These are phyloP conservation scores for Durio zibethinus DNA, from an alignment of 345 rosid species.

Conservation along the genomic window DNA sequence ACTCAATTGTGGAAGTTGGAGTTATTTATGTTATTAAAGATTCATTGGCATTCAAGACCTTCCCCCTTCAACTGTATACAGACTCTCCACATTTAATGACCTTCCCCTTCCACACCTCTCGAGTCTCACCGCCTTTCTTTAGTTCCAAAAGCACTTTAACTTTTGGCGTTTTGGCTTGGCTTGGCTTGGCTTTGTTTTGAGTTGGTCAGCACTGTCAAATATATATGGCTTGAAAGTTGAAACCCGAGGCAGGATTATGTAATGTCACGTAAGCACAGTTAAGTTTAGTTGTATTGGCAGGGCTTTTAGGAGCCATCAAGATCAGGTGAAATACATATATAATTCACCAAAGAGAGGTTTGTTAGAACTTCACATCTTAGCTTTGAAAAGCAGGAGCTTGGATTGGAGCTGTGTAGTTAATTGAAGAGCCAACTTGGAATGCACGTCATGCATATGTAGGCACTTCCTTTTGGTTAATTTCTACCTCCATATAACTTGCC, in stretches of 20 bases:
- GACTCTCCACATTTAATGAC: slow-evolving; percentile 44
- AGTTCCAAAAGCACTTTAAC: not conserved
- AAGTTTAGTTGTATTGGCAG: not conserved
- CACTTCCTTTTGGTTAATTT: slow-evolving; percentile 12
- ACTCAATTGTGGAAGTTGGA: slow-evolving; percentile 47
- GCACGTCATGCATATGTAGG: slow-evolving; percentile 52
- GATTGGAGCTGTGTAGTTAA: slow-evolving; percentile 25
- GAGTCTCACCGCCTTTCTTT: slow-evolving; percentile 44
- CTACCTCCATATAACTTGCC: slow-evolving; percentile 10
- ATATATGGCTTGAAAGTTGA: not conserved
- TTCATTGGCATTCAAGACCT: slow-evolving; percentile 38
- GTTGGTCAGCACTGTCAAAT: not conserved
- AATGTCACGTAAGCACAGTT: slow-evolving; percentile 17
- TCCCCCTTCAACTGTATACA: slow-evolving; percentile 44
- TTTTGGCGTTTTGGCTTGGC: slow-evolving; percentile 26
- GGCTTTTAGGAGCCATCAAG: slow-evolving; percentile 12
- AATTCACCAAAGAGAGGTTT: slow-evolving; percentile 19
- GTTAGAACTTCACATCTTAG: slow-evolving; percentile 23
- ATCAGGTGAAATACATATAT: not conserved
- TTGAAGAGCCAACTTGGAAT: slow-evolving; percentile 45
- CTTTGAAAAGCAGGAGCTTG: slow-evolving; percentile 23
- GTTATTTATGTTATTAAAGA: slow-evolving; percentile 37
- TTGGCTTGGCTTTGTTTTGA: not conserved
- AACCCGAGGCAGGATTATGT: not conserved
- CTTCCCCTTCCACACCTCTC: slow-evolving; percentile 5